Evolutionary conservation across 352 stramenopile genomes (phyloP).

Genomic region (Phytophthora litchii): DNA sequence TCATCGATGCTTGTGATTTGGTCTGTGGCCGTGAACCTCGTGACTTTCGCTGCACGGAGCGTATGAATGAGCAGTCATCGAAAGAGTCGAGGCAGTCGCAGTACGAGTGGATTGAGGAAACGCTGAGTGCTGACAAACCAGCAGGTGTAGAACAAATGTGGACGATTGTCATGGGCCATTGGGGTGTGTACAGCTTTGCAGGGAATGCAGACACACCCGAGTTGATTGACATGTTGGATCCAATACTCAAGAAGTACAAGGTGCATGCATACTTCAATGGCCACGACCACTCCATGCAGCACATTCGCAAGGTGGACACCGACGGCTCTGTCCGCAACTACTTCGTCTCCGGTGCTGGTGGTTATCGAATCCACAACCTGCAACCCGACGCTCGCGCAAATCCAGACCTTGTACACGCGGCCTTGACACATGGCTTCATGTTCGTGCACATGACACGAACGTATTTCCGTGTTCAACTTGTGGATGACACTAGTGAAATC

Average conservation of each 20-base stretch:
- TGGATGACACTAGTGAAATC: constrained; percentile 68
- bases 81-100: constrained; percentile 58
- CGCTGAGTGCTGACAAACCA: constrained; percentile 61
- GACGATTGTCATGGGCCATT: constrained; percentile 86
- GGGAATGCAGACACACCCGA: constrained; percentile 82
- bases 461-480: constrained; percentile 77
- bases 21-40: constrained; percentile 82
- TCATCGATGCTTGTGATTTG: constrained; percentile 83
- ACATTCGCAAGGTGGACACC: constrained; percentile 61
- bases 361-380: constrained; percentile 73
- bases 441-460: constrained; percentile 71
- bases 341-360: constrained; percentile 82
- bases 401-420: constrained; percentile 75
- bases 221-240: constrained; percentile 74
- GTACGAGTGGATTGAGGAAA: constrained; percentile 81
- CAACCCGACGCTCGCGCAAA: constrained; percentile 69
- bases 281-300: constrained; percentile 87
- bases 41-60: constrained; percentile 74
- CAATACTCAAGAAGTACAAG: constrained; percentile 79
- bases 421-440: constrained; percentile 89
- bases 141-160: constrained; percentile 80
- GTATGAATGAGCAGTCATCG: constrained; percentile 84
- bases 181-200: constrained; percentile 85
- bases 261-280: constrained; percentile 90
- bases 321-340: constrained; percentile 64